These are phyloP conservation scores for Plasmodium inui DNA, from an alignment of 169 alveolate genomes.

Conservation along the genomic window DNA sequence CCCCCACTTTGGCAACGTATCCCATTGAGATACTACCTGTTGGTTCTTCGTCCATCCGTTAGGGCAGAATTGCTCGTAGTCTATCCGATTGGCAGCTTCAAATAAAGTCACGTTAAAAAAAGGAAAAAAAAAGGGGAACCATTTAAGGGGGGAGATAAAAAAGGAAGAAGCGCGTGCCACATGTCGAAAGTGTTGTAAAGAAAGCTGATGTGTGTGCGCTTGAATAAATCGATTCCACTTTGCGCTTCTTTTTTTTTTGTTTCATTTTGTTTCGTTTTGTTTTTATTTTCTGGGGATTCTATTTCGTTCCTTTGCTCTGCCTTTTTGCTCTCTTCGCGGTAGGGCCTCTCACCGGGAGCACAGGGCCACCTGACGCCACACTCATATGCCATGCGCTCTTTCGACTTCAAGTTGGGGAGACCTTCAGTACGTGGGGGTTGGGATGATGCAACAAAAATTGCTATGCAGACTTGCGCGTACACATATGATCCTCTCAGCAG, in stretches of 20 bases:
- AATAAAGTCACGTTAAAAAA: not conserved
- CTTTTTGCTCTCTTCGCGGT: not conserved
- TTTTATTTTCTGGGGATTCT: not conserved
- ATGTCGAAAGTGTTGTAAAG: not conserved
- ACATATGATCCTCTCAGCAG: not conserved
- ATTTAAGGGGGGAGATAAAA: not conserved
- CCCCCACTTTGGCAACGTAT: not conserved
- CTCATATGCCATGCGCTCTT: conserved; percentile 48
- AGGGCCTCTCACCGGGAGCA: conserved; percentile 13
- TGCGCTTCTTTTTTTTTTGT: not conserved
- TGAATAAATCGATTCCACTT: not conserved
- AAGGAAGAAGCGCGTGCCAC: not conserved
- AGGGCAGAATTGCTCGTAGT: conserved; percentile 51
- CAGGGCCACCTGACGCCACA: conserved; percentile 64
- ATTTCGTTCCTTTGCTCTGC: not conserved
- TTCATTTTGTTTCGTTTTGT: not conserved
- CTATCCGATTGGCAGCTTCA: not conserved
- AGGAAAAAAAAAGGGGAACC: not conserved
- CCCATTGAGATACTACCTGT: not conserved
- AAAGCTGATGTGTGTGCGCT: not conserved
- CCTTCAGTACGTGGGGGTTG: not conserved
- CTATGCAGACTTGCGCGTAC: not conserved
- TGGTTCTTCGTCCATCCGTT: conserved; percentile 50
- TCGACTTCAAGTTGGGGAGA: not conserved
- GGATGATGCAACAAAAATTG: not conserved